These are phyloP conservation scores for Clonostachys rosea DNA, from an alignment of 2,329 filamentous ascomycete species.

Conservation along the genomic window DNA sequence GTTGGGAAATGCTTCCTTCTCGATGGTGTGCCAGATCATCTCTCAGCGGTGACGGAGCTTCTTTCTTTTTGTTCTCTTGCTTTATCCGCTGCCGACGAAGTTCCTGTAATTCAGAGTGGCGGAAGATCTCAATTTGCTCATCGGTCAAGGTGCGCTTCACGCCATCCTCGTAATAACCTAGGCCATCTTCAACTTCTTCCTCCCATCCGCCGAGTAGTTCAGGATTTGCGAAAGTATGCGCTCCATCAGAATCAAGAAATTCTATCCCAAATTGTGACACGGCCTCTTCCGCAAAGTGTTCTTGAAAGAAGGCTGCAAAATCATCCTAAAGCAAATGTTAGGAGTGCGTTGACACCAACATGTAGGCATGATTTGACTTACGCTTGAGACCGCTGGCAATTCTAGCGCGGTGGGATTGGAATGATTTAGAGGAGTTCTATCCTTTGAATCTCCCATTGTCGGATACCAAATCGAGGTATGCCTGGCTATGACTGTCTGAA, in stretches of 20 bases:
- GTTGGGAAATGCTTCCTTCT: background rate
- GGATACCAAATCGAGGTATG: no score
- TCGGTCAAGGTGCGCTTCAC: conserved; percentile 86
- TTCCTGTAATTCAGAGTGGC: conserved; percentile 79
- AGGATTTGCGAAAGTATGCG: conserved; percentile 10
- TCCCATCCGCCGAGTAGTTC: conserved; percentile 3
- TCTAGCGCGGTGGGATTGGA: no score
- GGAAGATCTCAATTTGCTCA: conserved; percentile 84
- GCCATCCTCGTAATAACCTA: conserved; percentile 85
- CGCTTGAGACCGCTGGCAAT: no score
- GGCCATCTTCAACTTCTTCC: conserved; percentile 54
- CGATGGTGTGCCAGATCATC: background rate
- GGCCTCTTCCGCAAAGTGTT: conserved; percentile 51
- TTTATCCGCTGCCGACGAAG: conserved; percentile 51
- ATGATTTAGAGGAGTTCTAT: no score
- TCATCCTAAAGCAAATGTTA: conserved; percentile 46
- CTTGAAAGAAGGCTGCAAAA: conserved; percentile 49
- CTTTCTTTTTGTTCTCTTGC: conserved; percentile 9
- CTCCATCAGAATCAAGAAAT: conserved; percentile 32
- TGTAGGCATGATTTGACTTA: no score
- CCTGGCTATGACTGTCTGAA: no score
- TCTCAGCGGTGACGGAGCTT: no score
- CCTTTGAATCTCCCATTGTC: no score
- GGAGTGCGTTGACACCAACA: background rate
- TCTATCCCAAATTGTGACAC: conserved; percentile 37